Conservation (phyloP, 768 basidiomycete genomes). For the Sporobolomyces pararoseus region DNA sequence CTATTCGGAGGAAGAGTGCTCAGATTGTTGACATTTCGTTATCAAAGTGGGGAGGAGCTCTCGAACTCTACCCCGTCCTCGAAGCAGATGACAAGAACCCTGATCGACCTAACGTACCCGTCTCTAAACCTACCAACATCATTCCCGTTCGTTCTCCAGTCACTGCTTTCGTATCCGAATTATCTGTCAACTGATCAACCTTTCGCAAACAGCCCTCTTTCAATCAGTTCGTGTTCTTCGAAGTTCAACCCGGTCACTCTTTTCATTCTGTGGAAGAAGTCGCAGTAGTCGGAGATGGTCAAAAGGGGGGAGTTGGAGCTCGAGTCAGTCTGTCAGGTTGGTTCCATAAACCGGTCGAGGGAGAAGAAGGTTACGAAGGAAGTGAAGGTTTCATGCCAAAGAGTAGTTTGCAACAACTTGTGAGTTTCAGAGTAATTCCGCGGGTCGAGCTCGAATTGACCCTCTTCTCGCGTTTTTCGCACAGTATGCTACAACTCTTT, state of each 20-base stretch:
- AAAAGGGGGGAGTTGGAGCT: slow-evolving; percentile 60
- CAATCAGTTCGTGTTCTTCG: slow-evolving; percentile 53
- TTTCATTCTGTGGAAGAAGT: slow-evolving; percentile 98
- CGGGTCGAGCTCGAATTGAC: not conserved
- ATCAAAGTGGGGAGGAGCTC: slow-evolving; percentile 75
- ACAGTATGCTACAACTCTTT: slow-evolving; percentile 54
- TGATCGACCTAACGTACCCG: slow-evolving; percentile 62
- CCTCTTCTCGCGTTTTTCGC: not conserved
- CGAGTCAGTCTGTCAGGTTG: slow-evolving; percentile 89
- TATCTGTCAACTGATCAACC: slow-evolving; percentile 55
- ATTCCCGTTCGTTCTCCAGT: slow-evolving; percentile 54
- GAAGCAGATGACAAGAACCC: slow-evolving; percentile 45
- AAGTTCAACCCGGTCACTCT: slow-evolving; percentile 87
- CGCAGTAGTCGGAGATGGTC: slow-evolving; percentile 58
- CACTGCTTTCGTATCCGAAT: not conserved
- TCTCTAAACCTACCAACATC: slow-evolving; percentile 50
- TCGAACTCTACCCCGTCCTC: slow-evolving; percentile 81
- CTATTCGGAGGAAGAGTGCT: no score
- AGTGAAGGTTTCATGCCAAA: slow-evolving; percentile 54
- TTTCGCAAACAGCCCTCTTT: slow-evolving; percentile 23
- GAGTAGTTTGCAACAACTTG: slow-evolving; percentile 88
- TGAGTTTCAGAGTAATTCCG: no score
- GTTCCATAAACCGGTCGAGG: slow-evolving; percentile 90
- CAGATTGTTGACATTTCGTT: no score
- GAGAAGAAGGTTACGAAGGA: slow-evolving; percentile 79